Base-by-base conservation (phyloP, 2,329 filamentous ascomycete genomes). In the Phialophora tarda region DNA sequence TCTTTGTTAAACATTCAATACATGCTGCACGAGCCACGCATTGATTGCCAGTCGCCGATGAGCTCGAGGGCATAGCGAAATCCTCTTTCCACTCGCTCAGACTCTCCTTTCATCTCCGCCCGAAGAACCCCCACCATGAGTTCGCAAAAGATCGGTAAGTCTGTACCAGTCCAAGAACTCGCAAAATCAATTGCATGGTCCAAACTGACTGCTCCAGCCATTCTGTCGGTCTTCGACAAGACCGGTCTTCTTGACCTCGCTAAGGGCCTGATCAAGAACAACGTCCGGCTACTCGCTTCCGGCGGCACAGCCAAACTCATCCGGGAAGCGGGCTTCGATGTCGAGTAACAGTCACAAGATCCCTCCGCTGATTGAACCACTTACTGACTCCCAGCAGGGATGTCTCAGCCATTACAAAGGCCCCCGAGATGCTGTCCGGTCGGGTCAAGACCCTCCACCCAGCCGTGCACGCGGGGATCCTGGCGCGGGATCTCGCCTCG, bases 211-310 rank as follows among this genome's bases (percentile, higher is more conserved):
- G 14, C 10, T 14, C 51, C 55, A 84, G 95, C 95, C 73, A 98
- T 99, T 77, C 86, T 99, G 78, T 98, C 94, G 72, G 95, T 98
- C 84, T 98, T 95, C 79, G 92, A 99, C 86, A 99, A 99, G 89
- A 98, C 94, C 64, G 95, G 93, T 68, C 87, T 97, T 72, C 83
- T 97, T 73, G 93, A 97, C 81, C 85, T 97, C 74, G 92, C 93
- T 75, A 96, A 96, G 82, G 93, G 93, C 74, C 87, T 97, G 59
- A 86, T 91, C 77, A 87, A 94, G 84, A 88, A 96, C 77, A 90
- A 95, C 88, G 91, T 97, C 73, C 91, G 93, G 73, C 89, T 99
- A 72, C 86, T 99, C 65, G 95, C 95, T 62, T 98, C 94, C 65
- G 95, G 95, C 67, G 95, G 95, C 74, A 99, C 95, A 56, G 90